Base-by-base conservation (phyloP, 495 filamentous ascomycete genomes). In the Glonium stellatum region DNA sequence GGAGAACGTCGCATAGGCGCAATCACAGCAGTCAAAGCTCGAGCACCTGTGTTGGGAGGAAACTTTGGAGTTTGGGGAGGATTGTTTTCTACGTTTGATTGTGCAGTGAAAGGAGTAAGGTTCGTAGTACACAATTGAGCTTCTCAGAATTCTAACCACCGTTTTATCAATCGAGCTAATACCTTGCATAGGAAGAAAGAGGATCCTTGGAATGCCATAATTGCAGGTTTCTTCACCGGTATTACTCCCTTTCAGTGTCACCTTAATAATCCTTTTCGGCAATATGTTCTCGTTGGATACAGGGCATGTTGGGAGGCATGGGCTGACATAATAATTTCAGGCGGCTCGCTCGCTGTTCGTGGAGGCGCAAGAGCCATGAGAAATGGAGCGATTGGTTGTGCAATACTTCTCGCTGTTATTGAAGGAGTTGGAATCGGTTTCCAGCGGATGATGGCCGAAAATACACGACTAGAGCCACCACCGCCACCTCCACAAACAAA, bases 51-150 rank as follows among this genome's bases (percentile, higher is more conserved):
- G 49, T 81, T 97, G 54, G 93, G 92, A 61, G 93, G 93, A 62
- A 98, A 98, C 79, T 98, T 98, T 65, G 93, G 92, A 64, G 87
- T 92, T 35, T 98, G 92, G 92, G 95, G 93, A 67, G 93, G 93
- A 63, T 69, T 97, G 42, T 97, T 98, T 77, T 87, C 83, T 59
- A 92, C 88, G 39, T 97, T 88, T 71, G 93, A 98, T 75, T 98
- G 93, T 77, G 89, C 90, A 19, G 87, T 98, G 23, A 97, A 97
- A 79, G 92, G 92, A 46, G 77, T 96, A 37, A 78, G 93, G 62
- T 58, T 5, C 39, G 54, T 51, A 13, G 11, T 31, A 12, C 25
- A 21, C 46, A 49, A 5, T 8, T 6, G 5, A 6, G 9, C 55
- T 39, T 21, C n/a, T 12, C 19, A 37, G 15, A 15, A 15, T 39